Percentiles rank a stretch among this genome's conserved stretches.
Evolutionary conservation across 371 early-diverging fungal genomes (phyloP).

Genomic region (Dichotomocladium elegans): DNA sequence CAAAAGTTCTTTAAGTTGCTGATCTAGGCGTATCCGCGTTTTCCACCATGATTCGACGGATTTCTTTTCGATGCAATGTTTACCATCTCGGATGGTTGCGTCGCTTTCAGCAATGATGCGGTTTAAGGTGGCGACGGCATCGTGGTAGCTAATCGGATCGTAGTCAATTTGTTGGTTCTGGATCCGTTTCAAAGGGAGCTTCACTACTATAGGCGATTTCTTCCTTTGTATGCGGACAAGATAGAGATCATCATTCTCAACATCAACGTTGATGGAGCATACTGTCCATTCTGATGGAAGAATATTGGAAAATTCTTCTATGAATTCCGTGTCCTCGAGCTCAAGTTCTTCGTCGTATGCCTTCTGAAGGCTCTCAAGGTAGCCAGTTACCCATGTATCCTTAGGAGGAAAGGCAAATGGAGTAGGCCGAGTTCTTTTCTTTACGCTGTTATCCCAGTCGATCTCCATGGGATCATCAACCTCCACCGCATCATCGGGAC

Average conservation of each 20-base stretch:
- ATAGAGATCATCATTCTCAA: constrained; percentile 57
- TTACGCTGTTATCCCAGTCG: neutral
- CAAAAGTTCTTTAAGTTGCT: constrained; percentile 56
- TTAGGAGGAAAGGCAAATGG: too few species aligned
- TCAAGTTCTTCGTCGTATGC: constrained; percentile 34
- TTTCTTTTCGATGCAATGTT: constrained; percentile 36
- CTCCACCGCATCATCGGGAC: neutral
- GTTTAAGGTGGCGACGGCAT: constrained; percentile 40
- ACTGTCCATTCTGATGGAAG: constrained; percentile 69
- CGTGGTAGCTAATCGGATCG: constrained; percentile 29
- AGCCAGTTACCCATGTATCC: constrained; percentile 21
- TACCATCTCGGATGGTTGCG: constrained; percentile 37
- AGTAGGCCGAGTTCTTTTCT: neutral
- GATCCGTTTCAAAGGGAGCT: constrained; percentile 69
- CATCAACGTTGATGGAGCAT: constrained; percentile 72
- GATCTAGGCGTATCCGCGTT: constrained; percentile 63
- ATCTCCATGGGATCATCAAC: constrained; percentile 16
- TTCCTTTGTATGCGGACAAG: constrained; percentile 54
- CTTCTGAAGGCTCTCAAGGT: constrained; percentile 24
- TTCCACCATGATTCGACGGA: constrained; percentile 82
- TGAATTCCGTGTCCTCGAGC: constrained; percentile 36
- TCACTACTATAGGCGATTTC: constrained; percentile 55
- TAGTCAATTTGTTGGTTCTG: constrained; percentile 41
- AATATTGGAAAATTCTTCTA: constrained; percentile 42
- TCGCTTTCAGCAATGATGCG: constrained; percentile 61